phyloP scores from a whole-genome alignment of 2,329 filamentous ascomycete genomes.

The Coleophoma cylindrospora region DNA sequence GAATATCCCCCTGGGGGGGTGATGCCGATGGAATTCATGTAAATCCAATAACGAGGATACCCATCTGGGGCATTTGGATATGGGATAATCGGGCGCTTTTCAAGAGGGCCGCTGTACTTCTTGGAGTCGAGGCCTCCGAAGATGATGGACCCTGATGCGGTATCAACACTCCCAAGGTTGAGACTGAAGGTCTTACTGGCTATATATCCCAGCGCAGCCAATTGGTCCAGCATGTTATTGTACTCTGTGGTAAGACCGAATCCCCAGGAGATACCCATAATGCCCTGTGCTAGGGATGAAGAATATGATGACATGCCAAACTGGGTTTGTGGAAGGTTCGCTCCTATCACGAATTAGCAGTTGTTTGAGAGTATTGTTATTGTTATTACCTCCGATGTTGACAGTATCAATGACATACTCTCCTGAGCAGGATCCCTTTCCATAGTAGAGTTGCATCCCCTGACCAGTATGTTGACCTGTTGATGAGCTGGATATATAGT shows the following conservation, averaged over 20 bases:
- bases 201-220: constrained; percentile 3
- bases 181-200: constrained; percentile 13
- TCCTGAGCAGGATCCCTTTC: constrained; percentile 4
- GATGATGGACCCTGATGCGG: constrained; percentile 11
- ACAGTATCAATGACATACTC: constrained; percentile 7
- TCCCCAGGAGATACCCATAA: constrained; percentile 10
- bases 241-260: constrained; percentile 7
- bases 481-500: constrained; percentile 1
- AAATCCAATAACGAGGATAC: constrained; percentile 12
- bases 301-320: constrained; percentile 5
- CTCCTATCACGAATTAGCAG: constrained; percentile 1
- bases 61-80: constrained; percentile 6
- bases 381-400: constrained; percentile 4
- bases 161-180: constrained; percentile 9
- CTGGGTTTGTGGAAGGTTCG: constrained; percentile 2
- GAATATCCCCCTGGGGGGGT: constrained; percentile 3
- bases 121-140: constrained; percentile 16
- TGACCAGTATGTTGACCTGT: constrained; percentile 1
- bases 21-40: constrained; percentile 11
- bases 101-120: constrained; percentile 11
- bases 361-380: not conserved
- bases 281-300: constrained; percentile 2
- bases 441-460: constrained; percentile 3
- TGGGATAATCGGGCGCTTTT: constrained; percentile 11
- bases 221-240: constrained; percentile 9